Evolutionary conservation across 2,329 filamentous ascomycete species (phyloP).

Genomic region (Mycocentrospora acerina): DNA sequence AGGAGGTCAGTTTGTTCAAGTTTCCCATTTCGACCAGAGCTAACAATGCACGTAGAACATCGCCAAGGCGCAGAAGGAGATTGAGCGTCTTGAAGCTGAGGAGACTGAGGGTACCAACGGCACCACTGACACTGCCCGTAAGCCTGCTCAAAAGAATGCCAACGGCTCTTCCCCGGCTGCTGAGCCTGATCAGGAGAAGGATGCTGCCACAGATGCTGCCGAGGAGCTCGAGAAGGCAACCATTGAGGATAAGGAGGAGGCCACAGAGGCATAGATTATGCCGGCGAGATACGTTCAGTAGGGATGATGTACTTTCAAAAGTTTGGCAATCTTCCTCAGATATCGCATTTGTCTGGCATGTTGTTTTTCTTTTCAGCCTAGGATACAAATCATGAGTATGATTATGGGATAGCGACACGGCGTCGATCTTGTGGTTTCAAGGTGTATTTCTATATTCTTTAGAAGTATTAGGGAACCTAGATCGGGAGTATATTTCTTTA

Average conservation of each 20-base stretch:
- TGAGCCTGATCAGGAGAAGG: conserved; percentile 59
- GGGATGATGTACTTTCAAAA: conserved; percentile 11
- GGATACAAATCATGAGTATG: conserved; percentile 12
- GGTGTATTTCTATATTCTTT: conserved; percentile 14
- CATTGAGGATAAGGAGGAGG: conserved; percentile 54
- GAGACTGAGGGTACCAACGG: conserved; percentile 57
- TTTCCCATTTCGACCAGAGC: not conserved
- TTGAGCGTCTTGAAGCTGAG: conserved; percentile 78
- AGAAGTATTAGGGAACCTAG: conserved; percentile 19
- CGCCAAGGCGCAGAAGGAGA: conserved; percentile 93
- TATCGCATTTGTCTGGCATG: conserved; percentile 18
- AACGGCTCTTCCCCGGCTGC: conserved; percentile 57
- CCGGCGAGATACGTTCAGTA: not conserved
- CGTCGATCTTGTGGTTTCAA: conserved; percentile 16
- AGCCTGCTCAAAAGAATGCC: conserved; percentile 54
- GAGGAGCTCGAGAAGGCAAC: conserved; percentile 62
- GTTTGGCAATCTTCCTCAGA: conserved; percentile 18
- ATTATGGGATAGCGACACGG: conserved; percentile 23
- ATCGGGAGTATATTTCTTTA: conserved; percentile 21
- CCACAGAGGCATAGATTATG: conserved; percentile 24
- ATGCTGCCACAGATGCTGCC: conserved; percentile 59
- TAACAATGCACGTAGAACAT: conserved; percentile 70
- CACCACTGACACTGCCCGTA: conserved; percentile 58
- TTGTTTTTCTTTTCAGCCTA: conserved; percentile 18
- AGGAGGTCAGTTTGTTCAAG: conserved; percentile 66